These are phyloP conservation scores for Prosopis cineraria DNA, from an alignment of 306 rosid genomes.

Conservation along the genomic window DNA sequence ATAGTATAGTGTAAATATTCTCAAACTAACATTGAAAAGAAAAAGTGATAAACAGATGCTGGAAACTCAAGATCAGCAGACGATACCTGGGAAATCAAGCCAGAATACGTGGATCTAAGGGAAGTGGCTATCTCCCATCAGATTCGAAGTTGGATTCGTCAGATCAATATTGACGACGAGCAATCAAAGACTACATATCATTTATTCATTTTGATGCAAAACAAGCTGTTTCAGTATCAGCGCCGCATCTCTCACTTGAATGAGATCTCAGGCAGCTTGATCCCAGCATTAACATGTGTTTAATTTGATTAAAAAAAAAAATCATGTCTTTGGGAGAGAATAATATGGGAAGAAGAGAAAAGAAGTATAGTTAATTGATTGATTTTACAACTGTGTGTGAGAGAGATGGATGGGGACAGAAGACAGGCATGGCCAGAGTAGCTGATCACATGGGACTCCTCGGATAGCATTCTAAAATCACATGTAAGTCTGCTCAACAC, in stretches of 20 bases:
- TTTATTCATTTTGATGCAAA: not conserved
- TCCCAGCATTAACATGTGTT: too few species aligned
- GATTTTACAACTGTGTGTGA: not conserved
- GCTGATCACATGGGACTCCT: slow-evolving; percentile 53
- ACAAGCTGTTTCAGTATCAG: too few species aligned
- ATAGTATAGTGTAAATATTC: not conserved
- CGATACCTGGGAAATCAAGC: slow-evolving; percentile 14
- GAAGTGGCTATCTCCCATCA: not conserved
- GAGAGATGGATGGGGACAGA: slow-evolving; percentile 39
- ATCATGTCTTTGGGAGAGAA: not conserved
- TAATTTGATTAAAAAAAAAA: too few species aligned
- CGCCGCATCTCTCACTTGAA: too few species aligned
- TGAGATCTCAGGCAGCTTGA: too few species aligned
- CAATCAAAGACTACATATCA: not conserved
- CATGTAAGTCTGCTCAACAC: slow-evolving; percentile 41
- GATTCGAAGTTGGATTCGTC: slow-evolving; percentile 27
- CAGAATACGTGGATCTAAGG: slow-evolving; percentile 30
- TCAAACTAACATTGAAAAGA: not conserved
- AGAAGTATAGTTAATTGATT: not conserved
- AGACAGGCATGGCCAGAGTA: slow-evolving; percentile 36
- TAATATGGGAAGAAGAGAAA: not conserved
- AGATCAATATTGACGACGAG: slow-evolving; percentile 14
- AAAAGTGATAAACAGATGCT: not conserved
- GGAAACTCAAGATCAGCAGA: not conserved
- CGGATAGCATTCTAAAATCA: slow-evolving; percentile 30